These are phyloP conservation scores for Fusarium ramigenum DNA, from an alignment of 2,329 filamentous ascomycete species.

Conservation along the genomic window DNA sequence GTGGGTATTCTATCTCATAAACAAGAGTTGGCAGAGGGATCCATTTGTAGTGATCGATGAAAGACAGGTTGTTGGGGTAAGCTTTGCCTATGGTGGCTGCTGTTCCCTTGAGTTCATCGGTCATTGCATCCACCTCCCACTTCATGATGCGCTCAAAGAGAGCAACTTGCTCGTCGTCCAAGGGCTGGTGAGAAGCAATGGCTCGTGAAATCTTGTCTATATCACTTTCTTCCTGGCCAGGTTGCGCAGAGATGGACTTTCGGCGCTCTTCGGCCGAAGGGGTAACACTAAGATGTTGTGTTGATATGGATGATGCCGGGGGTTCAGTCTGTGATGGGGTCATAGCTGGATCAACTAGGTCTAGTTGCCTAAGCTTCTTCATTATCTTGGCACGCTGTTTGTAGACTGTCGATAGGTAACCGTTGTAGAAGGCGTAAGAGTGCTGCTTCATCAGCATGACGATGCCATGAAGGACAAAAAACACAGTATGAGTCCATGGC, in stretches of 20 bases:
- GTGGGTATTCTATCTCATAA: slow-evolving; percentile 82
- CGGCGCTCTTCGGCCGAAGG: slow-evolving; percentile 57
- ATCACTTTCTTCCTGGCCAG: slow-evolving; percentile 56
- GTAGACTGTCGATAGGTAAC: slow-evolving; percentile 71
- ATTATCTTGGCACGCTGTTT: slow-evolving; percentile 58
- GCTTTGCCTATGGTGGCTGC: slow-evolving; percentile 57
- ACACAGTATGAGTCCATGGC: slow-evolving; percentile 86
- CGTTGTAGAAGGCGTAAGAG: slow-evolving; percentile 82
- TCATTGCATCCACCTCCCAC: slow-evolving; percentile 71
- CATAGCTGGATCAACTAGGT: slow-evolving; percentile 58
- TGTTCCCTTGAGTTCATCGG: slow-evolving; percentile 73
- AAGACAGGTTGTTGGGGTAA: slow-evolving; percentile 76
- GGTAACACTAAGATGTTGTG: slow-evolving; percentile 54
- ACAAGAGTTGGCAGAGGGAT: slow-evolving; percentile 79
- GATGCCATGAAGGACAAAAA: slow-evolving; percentile 77
- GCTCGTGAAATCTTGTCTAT: slow-evolving; percentile 69
- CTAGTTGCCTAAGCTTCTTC: slow-evolving; percentile 64
- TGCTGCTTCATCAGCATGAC: slow-evolving; percentile 88
- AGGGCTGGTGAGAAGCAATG: slow-evolving; percentile 67
- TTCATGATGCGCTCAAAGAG: slow-evolving; percentile 73
- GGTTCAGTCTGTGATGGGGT: slow-evolving; percentile 55
- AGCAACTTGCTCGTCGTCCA: slow-evolving; percentile 69
- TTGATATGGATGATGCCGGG: slow-evolving; percentile 53
- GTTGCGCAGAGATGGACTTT: slow-evolving; percentile 49
- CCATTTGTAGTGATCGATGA: slow-evolving; percentile 75